Base-by-base conservation (phyloP, 2,329 filamentous ascomycete genomes). In the Thielaviopsis euricoi region DNA sequence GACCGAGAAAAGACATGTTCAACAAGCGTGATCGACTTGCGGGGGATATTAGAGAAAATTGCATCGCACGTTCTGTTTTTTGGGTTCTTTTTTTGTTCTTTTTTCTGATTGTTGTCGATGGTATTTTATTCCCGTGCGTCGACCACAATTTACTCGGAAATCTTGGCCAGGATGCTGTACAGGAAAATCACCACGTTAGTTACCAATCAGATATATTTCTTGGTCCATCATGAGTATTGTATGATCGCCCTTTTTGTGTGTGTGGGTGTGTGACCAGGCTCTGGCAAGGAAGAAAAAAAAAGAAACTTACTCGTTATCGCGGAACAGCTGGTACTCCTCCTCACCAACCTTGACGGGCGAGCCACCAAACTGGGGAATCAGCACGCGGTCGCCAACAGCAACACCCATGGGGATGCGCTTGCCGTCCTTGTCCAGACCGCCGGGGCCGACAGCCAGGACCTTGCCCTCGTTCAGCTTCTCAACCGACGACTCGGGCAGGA, bases 401-500 rank as follows among this genome's bases (percentile, higher is more conserved):
- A 97, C 93, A 66, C 88, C 85, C 78, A 91, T 89, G 62, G 85
- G 79, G 67, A 96, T 75, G 66, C 89, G 81, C 80, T 93, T 87
- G 66, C 93, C 93, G 61, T 95, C 85, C 75, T 85, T 89, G 77
- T 94, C 88, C 61, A 95, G 68, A 15, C 78, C 84, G 62, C 93
- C 93, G 59, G 93, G 93, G 57, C 93, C 93, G 63, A 98, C 91
- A 62, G 93, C 93, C 61, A 98, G 78, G 58, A 98, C 93, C 75
- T 89, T 90, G 67, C 88, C 93, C 79, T 97, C 91, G 75, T 96
- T 97, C 71, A 97, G 82, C 74, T 98, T 93, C 82, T 98, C 95
- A 70, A 97, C 89, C 68, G 86, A 87, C 62, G 85, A 90, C 78
- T 98, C 93, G 66, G 93, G 93, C 64, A 98, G 87, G 80, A 94